phyloP scores from a whole-genome alignment of 768 basidiomycete genomes.

The Thelephora aurantiotincta region DNA sequence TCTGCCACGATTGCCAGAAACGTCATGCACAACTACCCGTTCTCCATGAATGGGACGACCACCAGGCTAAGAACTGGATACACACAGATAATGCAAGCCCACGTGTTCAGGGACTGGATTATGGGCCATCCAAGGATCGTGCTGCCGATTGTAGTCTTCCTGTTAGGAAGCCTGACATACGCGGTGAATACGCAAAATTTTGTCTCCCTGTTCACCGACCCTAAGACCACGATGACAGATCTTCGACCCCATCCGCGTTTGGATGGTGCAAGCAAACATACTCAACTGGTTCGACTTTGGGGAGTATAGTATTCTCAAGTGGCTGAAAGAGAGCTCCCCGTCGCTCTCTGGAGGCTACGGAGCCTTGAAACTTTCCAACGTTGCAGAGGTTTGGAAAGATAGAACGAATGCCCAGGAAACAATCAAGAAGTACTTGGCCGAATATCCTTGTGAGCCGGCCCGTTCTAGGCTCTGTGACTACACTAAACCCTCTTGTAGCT shows the following conservation, averaged over 20 bases:
- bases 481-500: constrained; percentile 12
- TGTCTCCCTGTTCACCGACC: not conserved
- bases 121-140: constrained; percentile 77
- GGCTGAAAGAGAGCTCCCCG: constrained; percentile 53
- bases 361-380: constrained; percentile 2
- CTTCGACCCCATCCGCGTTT: constrained; percentile 81
- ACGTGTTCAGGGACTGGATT: constrained; percentile 66
- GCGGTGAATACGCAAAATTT: constrained; percentile 35
- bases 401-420: constrained; percentile 60
- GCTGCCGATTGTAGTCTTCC: constrained; percentile 67
- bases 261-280: constrained; percentile 74
- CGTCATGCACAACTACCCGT: constrained; percentile 48
- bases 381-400: constrained; percentile 66
- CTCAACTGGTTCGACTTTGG: constrained; percentile 74
- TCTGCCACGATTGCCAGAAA: constrained; percentile 78
- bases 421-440: constrained; percentile 58
- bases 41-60: constrained; percentile 17
- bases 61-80: constrained; percentile 43
- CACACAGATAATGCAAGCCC: constrained; percentile 48
- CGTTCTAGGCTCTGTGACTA: not conserved
- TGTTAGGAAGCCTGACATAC: constrained; percentile 84
- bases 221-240: constrained; percentile 32
- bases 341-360: constrained; percentile 20
- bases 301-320: constrained; percentile 61
- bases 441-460: constrained; percentile 48